Base-by-base conservation (phyloP, 163 green algal genomes). In the Scenedesmus sp. region DNA sequence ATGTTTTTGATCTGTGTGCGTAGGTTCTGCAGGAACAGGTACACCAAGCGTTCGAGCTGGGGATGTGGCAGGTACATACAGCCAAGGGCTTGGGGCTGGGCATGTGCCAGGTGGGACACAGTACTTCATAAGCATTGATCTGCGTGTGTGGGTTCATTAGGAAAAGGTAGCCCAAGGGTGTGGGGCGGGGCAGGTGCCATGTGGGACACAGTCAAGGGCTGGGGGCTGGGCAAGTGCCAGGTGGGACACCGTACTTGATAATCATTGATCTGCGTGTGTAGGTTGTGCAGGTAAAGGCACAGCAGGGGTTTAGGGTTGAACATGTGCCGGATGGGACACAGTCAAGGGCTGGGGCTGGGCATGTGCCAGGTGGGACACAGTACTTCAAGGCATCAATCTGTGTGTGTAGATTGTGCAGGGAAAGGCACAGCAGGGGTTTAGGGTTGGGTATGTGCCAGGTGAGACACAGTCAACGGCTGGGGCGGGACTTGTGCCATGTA, bases 141-240 rank as follows among this genome's bases (percentile, higher is more conserved):
- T 46, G 34, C 34, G 34, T 46, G 34, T 46, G 34, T 46, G 0
- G 34, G 34, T 46, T 46, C 34, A 46, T 46, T 46, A 46, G 34
- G 34, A 46, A 46, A 46, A 46, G 34, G 34, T 46, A 46, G 34
- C 34, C 34, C 34, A 46, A 46, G 34, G 0, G 34, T 46, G 34
- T 46, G 34, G 34, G 34, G 62, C 62, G 16, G 34, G 94, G 93
- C 73, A 26, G 83, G 23, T 0, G 93, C 92, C 0, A 93, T 93
- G 15, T 96, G 93, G 87, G 94, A 96, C 89, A 96, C 95, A 15
- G 83, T 97, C 83, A 67, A 76, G 1, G 87, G 73, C 46, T 97
- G 88, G 79, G 79, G 77, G 18, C 34, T 84, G n/a, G 62, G 88
- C 79, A 92, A 88, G 81, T 88, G 79, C 34, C 81, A 88, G 34